A percentile compares a stretch with the other conserved stretches of the same genome.
phyloP scores from a whole-genome alignment of 192 early-diverging fungal species.

The Entomortierella parvispora region DNA sequence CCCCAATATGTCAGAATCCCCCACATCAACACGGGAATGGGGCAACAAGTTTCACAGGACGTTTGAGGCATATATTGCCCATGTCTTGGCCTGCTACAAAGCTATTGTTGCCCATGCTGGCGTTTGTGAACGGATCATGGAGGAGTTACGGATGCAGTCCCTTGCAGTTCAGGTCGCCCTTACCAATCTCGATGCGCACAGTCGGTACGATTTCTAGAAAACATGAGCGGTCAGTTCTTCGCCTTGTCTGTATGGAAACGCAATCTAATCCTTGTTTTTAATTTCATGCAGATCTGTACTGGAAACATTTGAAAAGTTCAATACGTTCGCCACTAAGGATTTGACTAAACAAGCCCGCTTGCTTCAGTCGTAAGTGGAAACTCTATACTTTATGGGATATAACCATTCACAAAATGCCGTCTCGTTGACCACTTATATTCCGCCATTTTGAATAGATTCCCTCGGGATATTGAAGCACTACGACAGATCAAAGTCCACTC shows the following conservation, averaged over 20 bases:
- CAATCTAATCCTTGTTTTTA: neutral
- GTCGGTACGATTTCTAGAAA: constrained; percentile 13
- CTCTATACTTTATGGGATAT: neutral
- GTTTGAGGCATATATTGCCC: constrained; percentile 29
- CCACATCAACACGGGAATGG: constrained; percentile 30
- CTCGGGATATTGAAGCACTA: constrained; percentile 53
- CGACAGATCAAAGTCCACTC: constrained; percentile 60
- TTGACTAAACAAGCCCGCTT: constrained; percentile 43
- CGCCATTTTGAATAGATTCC: constrained; percentile 21
- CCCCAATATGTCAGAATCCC: constrained; percentile 42
- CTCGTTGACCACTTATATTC: neutral
- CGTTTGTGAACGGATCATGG: constrained; percentile 53
- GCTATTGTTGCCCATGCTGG: constrained; percentile 47
- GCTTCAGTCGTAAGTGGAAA: constrained; percentile 46
- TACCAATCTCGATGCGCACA: constrained; percentile 61
- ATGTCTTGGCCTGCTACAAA: constrained; percentile 45
- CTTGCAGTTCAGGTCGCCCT: constrained; percentile 63
- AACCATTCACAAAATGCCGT: neutral
- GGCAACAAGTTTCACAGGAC: constrained; percentile 21
- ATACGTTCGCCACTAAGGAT: constrained; percentile 53
- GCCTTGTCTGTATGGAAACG: neutral
- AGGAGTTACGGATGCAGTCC: constrained; percentile 57
- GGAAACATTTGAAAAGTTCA: constrained; percentile 56
- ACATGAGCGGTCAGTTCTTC: neutral
- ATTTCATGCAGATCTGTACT: constrained; percentile 44